A percentile compares a stretch with the other conserved stretches of the same genome.
Evolutionary conservation across 2,329 filamentous ascomycete species (phyloP).

Genomic region (Aspergillus aculeatinus): DNA sequence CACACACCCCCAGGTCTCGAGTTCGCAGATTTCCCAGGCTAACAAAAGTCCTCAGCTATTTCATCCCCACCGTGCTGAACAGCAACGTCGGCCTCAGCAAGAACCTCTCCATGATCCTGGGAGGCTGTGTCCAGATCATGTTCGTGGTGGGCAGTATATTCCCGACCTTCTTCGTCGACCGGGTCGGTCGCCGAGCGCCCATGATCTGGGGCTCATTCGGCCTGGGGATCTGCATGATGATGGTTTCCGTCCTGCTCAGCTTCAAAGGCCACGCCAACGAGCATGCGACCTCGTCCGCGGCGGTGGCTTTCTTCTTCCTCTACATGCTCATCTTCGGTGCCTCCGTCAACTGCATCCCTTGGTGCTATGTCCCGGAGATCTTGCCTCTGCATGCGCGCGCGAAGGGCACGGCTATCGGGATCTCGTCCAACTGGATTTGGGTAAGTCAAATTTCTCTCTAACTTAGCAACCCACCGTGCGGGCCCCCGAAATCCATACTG

Average conservation of each 20-base stretch:
- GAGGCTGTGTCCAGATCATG: conserved; percentile 30
- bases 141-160: conserved; percentile 40
- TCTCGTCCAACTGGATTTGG: conserved; percentile 49
- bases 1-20: too few relatives aligned
- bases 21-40: neutral
- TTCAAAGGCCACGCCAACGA: conserved; percentile 41
- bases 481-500: neutral
- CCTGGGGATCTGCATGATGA: conserved; percentile 40
- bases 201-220: conserved; percentile 38
- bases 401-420: conserved; percentile 46
- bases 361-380: conserved; percentile 53
- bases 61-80: conserved; percentile 23
- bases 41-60: conserved; percentile 12
- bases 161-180: conserved; percentile 48
- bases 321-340: conserved; percentile 47
- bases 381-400: conserved; percentile 51
- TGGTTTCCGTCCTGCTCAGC: conserved; percentile 39
- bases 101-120: conserved; percentile 25
- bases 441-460: conserved; percentile 10
- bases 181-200: conserved; percentile 37
- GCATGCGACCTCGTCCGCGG: conserved; percentile 42
- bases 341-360: conserved; percentile 50
- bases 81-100: conserved; percentile 25
- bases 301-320: conserved; percentile 51
- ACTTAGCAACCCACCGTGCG: neutral